A percentile compares a stretch with the other conserved stretches of the same genome.
These are phyloP conservation scores for Clarkia xantiana DNA, from an alignment of 345 rosid genomes.

Conservation along the genomic window DNA sequence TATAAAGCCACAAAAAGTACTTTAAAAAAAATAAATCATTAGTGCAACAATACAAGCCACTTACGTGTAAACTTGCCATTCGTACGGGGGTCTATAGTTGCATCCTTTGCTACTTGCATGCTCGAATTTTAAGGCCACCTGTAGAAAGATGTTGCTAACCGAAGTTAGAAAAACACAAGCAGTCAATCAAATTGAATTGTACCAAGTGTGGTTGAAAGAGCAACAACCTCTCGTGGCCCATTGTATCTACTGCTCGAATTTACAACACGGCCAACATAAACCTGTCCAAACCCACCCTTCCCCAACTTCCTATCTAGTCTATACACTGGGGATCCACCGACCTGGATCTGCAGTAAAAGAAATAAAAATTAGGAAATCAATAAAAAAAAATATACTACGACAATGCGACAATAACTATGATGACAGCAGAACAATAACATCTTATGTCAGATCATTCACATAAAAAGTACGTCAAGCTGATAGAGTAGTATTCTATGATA, in stretches of 20 bases:
- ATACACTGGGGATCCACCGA: conserved; percentile 80
- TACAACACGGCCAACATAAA: conserved; percentile 75
- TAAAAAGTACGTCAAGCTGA: no score
- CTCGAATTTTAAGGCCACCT: conserved; percentile 95
- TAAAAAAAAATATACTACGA: neutral
- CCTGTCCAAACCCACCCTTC: conserved; percentile 99
- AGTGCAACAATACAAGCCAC: conserved; percentile 5
- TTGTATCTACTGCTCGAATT: conserved; percentile 35
- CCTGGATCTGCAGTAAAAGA: conserved; percentile 46
- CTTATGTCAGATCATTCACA: no score
- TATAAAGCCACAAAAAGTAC: neutral
- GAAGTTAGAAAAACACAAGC: neutral
- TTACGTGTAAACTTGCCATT: conserved; percentile 97
- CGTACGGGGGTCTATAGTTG: conserved; percentile 84
- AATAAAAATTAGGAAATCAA: neutral
- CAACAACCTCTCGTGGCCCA: conserved; percentile 24
- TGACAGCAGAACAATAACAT: no score
- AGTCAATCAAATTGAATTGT: neutral
- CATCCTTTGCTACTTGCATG: conserved; percentile 92
- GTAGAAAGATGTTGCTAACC: conserved; percentile 5
- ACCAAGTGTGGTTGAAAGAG: neutral
- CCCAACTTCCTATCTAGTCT: conserved; percentile 79
- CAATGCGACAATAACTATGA: no score
- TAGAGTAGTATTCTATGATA: no score
- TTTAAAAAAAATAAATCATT: neutral